Conservation (phyloP, 768 basidiomycete species). For the Trametes elegans region DNA sequence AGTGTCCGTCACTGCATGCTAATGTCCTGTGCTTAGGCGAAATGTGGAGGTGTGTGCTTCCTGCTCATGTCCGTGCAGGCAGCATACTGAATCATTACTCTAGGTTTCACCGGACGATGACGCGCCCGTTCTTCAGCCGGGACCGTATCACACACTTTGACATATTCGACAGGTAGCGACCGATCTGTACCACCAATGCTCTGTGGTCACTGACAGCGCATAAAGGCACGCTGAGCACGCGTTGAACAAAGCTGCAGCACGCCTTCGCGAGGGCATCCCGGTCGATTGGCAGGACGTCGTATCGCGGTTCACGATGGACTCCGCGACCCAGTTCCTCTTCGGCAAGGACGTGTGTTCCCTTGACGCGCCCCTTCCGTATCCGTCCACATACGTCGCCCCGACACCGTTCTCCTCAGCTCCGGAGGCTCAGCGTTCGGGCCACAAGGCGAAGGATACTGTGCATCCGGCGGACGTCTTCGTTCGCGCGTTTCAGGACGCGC, state of each 20-base stretch:
- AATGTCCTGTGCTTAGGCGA: slow-evolving; percentile 41
- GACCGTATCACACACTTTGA: slow-evolving; percentile 29
- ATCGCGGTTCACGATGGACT: slow-evolving; percentile 30
- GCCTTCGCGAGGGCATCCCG: slow-evolving; percentile 45
- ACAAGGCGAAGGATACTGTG: neutral
- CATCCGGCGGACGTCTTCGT: slow-evolving; percentile 35
- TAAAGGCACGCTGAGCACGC: slow-evolving; percentile 26
- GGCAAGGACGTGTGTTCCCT: slow-evolving; percentile 28
- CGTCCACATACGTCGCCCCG: neutral
- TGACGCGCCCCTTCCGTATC: slow-evolving; percentile 22
- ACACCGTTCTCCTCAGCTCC: neutral
- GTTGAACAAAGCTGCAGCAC: slow-evolving; percentile 40
- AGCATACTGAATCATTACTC: neutral
- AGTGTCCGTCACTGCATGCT: neutral
- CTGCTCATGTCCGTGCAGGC: neutral
- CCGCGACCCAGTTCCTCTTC: slow-evolving; percentile 33
- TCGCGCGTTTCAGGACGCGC: slow-evolving; percentile 49
- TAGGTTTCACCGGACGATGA: slow-evolving; percentile 65
- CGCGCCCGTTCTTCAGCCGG: slow-evolving; percentile 62
- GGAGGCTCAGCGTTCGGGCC: neutral
- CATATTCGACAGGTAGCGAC: slow-evolving; percentile 22
- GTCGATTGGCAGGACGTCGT: slow-evolving; percentile 40
- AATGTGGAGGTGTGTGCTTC: slow-evolving; percentile 56
- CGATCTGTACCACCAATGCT: neutral
- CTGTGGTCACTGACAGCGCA: neutral